phyloP scores from a whole-genome alignment of 1,139 yeast genomes.

The Saccharomycopsis hybrid region DNA sequence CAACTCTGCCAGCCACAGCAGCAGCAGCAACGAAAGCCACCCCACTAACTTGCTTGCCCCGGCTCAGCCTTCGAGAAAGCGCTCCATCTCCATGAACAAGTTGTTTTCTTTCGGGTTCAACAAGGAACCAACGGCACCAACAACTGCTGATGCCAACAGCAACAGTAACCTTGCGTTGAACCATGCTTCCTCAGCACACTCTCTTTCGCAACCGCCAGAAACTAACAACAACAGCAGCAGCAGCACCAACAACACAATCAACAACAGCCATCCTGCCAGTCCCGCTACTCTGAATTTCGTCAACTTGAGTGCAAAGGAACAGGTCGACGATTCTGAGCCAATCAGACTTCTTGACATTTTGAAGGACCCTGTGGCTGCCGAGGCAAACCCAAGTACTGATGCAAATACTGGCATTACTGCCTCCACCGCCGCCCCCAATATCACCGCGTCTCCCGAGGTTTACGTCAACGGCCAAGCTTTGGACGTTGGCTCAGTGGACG shows the following conservation, averaged over 20 bases:
- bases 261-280: neutral
- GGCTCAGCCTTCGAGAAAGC: constrained; percentile 23
- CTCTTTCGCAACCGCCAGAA: neutral
- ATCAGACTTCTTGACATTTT: neutral
- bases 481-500: neutral
- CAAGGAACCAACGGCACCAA: constrained; percentile 6
- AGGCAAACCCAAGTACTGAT: neutral
- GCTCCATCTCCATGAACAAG: constrained; percentile 28
- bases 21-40: neutral
- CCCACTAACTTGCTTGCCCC: too few species aligned
- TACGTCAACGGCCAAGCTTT: neutral
- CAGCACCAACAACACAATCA: neutral
- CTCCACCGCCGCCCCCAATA: neutral
- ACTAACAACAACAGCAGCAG: neutral
- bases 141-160: constrained; percentile 1
- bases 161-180: neutral
- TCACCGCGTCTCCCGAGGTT: neutral
- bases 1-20: neutral
- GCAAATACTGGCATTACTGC: neutral
- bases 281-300: too few species aligned
- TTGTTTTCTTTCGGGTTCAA: constrained; percentile 25
- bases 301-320: too few species aligned
- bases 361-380: neutral
- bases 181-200: neutral
- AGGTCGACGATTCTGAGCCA: too few species aligned